A percentile compares a stretch with the other conserved stretches of the same genome.
phyloP scores from a whole-genome alignment of 352 stramenopile genomes.

The Phytopythium vexans region DNA sequence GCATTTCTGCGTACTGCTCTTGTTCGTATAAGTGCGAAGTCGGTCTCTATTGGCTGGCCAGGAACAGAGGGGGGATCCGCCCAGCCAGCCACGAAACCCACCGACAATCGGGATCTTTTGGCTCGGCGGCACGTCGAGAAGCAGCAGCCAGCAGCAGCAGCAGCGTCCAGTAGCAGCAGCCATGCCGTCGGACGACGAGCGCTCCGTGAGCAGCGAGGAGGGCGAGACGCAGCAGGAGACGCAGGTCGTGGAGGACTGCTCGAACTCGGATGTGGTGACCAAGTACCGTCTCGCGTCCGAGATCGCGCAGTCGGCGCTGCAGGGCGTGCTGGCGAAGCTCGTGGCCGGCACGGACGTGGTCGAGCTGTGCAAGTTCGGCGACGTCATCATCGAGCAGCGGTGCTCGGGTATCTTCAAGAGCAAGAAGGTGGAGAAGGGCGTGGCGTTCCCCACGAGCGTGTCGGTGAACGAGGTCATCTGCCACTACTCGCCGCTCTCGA shows the following conservation, averaged over 20 bases:
- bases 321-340: conserved; percentile 94
- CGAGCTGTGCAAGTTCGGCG: conserved; percentile 94
- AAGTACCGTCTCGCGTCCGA: conserved; percentile 98
- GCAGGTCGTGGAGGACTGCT: conserved; percentile 81
- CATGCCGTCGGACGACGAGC: conserved; percentile 44
- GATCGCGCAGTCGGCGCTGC: conserved; percentile 97
- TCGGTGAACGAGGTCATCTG: conserved; percentile 99
- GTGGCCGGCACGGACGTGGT: conserved; percentile 92
- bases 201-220: conserved; percentile 55
- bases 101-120: no score
- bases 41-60: no score
- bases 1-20: no score
- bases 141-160: no score
- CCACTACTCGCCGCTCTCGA: conserved; percentile 96
- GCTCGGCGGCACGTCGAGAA: no score
- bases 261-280: conserved; percentile 91
- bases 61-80: no score
- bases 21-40: no score
- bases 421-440: conserved; percentile 97
- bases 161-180: no score
- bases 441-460: conserved; percentile 99
- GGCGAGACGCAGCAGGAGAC: conserved; percentile 50
- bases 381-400: conserved; percentile 80
- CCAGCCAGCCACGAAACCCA: no score
- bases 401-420: conserved; percentile 95